Percentiles rank a stretch among this genome's conserved stretches.
phyloP scores from a whole-genome alignment of 805 yeast genomes.

The Isabelozyma heimii region DNA sequence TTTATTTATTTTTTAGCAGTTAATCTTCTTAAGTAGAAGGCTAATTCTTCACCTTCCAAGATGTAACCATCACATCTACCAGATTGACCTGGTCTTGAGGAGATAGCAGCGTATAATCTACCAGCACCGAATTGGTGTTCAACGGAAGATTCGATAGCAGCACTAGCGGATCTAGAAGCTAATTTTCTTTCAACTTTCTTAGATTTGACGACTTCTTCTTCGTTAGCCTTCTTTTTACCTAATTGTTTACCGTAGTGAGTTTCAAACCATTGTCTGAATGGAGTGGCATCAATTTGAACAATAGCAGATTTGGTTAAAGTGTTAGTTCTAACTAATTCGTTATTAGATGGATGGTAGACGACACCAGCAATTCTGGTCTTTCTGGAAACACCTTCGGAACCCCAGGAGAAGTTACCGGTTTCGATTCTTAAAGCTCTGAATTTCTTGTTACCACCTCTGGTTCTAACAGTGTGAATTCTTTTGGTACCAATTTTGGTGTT shows the following conservation, averaged over 20 bases:
- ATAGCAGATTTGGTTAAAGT: constrained; percentile 98
- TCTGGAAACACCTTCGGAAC: constrained; percentile 96
- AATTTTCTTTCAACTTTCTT: constrained; percentile 85
- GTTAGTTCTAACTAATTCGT: constrained; percentile 99
- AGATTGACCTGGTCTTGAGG: constrained; percentile 99
- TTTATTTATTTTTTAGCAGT: constrained; percentile 92
- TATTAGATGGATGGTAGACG: constrained; percentile 99
- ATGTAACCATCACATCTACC: constrained; percentile 99
- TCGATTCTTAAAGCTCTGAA: constrained; percentile 99
- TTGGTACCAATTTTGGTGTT: constrained; percentile 98
- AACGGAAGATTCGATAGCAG: constrained; percentile 87
- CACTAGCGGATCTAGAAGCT: constrained; percentile 83
- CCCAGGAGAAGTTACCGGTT: constrained; percentile 99
- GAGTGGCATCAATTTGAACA: constrained; percentile 99
- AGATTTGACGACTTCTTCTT: constrained; percentile 65
- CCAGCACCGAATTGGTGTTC: constrained; percentile 98
- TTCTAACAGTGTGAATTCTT: constrained; percentile 99
- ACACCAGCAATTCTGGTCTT: constrained; percentile 99
- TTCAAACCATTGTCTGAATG: constrained; percentile 99
- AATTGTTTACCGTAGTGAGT: constrained; percentile 92
- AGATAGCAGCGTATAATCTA: constrained; percentile 96
- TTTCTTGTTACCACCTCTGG: constrained; percentile 99
- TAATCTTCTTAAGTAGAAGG: constrained; percentile 99
- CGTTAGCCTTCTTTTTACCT: constrained; percentile 76
- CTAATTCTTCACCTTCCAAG: constrained; percentile 99